Percentiles rank a stretch among this genome's conserved stretches.
Evolutionary conservation across 2,329 filamentous ascomycete species (phyloP).

Genomic region (Cadophora sp.): DNA sequence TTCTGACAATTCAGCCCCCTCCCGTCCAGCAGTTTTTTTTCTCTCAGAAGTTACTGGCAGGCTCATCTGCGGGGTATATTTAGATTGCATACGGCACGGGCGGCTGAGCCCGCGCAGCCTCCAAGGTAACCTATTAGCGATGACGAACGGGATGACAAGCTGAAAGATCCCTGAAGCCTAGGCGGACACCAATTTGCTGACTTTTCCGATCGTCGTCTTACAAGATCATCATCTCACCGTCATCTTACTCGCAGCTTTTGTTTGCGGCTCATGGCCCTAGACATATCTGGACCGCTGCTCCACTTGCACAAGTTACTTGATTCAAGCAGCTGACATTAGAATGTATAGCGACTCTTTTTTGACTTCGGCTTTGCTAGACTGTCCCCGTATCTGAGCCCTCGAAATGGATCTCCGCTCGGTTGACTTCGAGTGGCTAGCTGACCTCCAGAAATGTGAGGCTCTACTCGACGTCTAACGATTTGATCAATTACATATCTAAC

Average conservation of each 20-base stretch:
- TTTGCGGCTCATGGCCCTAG: not conserved
- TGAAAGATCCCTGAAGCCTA: slow-evolving; percentile 13
- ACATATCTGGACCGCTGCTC: not conserved
- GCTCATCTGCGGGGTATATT: not conserved
- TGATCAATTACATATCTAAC: not conserved
- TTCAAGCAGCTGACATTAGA: not conserved
- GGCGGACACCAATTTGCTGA: not conserved
- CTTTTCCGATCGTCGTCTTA: not conserved
- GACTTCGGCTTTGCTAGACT: not conserved
- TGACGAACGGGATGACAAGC: not conserved
- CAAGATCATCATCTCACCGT: not conserved
- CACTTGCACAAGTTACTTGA: not conserved
- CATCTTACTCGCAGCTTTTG: not conserved
- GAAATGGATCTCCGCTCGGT: slow-evolving; percentile 11
- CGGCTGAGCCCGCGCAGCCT: not conserved
- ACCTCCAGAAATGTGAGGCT: slow-evolving; percentile 27
- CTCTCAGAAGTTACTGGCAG: not conserved
- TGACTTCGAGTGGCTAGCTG: slow-evolving; percentile 28
- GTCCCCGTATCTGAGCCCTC: not conserved
- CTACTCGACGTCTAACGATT: too few relatives aligned
- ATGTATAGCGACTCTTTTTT: not conserved
- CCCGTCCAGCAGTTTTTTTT: too few relatives aligned
- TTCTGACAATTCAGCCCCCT: too few relatives aligned
- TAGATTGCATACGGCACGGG: not conserved
- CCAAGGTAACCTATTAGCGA: not conserved